Conservation (phyloP, 495 filamentous ascomycete species). For the Extremus antarcticus region DNA sequence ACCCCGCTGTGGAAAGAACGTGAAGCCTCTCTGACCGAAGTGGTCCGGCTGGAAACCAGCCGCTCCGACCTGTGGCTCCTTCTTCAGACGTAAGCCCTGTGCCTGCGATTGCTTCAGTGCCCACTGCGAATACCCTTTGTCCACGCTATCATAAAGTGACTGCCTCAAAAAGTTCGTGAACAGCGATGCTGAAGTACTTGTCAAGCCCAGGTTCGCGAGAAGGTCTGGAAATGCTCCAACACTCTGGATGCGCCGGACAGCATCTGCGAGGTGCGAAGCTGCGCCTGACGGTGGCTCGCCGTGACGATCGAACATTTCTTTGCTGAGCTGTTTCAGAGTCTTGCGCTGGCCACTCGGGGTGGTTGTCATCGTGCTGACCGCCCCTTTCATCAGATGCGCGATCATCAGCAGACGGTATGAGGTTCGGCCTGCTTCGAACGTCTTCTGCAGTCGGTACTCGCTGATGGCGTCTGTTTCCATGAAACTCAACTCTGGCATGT, state of each 20-base stretch:
- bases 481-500: constrained; percentile 37
- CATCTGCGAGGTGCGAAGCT: constrained; percentile 31
- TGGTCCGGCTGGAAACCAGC: neutral
- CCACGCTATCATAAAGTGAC: constrained; percentile 32
- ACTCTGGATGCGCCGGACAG: constrained; percentile 35
- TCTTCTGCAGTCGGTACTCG: constrained; percentile 38
- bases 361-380: constrained; percentile 28
- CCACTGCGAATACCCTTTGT: constrained; percentile 34
- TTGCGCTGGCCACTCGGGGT: constrained; percentile 4
- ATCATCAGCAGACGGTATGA: constrained; percentile 46
- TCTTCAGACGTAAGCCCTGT: constrained; percentile 16
- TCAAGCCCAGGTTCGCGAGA: constrained; percentile 35
- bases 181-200: constrained; percentile 14
- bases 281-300: constrained; percentile 36
- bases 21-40: neutral
- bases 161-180: constrained; percentile 33
- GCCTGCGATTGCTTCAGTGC: constrained; percentile 25
- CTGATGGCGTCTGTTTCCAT: constrained; percentile 34
- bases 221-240: constrained; percentile 37
- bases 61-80: constrained; percentile 26
- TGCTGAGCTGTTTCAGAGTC: constrained; percentile 30
- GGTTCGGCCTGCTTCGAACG: constrained; percentile 36
- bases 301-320: constrained; percentile 38
- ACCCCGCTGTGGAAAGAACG: constrained; percentile 7
- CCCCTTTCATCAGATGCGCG: constrained; percentile 38